Evolutionary conservation across 176 grass and related monocot species (phyloP).

Genomic region (Lolium rigidum): DNA sequence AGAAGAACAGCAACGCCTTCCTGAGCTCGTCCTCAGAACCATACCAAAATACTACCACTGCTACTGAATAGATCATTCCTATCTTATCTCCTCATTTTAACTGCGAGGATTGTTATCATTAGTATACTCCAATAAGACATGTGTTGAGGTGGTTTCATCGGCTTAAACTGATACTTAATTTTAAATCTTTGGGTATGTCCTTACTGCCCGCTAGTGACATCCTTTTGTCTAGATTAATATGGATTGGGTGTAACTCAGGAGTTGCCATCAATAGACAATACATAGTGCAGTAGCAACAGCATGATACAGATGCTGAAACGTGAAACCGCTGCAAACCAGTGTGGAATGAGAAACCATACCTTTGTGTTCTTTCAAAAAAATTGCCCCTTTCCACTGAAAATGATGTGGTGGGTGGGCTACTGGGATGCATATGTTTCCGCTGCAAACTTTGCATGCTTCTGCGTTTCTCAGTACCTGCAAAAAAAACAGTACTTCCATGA

Average conservation of each 20-base stretch:
- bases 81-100: slow-evolving; percentile 38
- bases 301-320: slow-evolving; percentile 38
- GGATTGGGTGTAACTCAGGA: slow-evolving; percentile 34
- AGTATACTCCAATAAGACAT: slow-evolving; percentile 53
- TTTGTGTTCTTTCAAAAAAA: slow-evolving; percentile 35
- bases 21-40: slow-evolving; percentile 33
- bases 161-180: background rate
- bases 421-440: slow-evolving; percentile 16
- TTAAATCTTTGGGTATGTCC: slow-evolving; percentile 16
- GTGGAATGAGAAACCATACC: slow-evolving; percentile 31
- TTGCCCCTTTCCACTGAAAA: slow-evolving; percentile 56
- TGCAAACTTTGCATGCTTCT: background rate
- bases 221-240: slow-evolving; percentile 49
- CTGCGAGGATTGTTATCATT: slow-evolving; percentile 34
- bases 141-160: slow-evolving; percentile 30
- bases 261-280: slow-evolving; percentile 33
- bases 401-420: slow-evolving; percentile 40
- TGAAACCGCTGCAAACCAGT: slow-evolving; percentile 11
- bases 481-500: slow-evolving; percentile 15
- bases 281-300: slow-evolving; percentile 1
- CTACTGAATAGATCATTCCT: slow-evolving; percentile 43
- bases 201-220: slow-evolving; percentile 36
- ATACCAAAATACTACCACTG: background rate
- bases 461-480: background rate
- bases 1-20: slow-evolving; percentile 9